Base-by-base conservation (phyloP, 306 rosid genomes). In the Ormosia emarginata region DNA sequence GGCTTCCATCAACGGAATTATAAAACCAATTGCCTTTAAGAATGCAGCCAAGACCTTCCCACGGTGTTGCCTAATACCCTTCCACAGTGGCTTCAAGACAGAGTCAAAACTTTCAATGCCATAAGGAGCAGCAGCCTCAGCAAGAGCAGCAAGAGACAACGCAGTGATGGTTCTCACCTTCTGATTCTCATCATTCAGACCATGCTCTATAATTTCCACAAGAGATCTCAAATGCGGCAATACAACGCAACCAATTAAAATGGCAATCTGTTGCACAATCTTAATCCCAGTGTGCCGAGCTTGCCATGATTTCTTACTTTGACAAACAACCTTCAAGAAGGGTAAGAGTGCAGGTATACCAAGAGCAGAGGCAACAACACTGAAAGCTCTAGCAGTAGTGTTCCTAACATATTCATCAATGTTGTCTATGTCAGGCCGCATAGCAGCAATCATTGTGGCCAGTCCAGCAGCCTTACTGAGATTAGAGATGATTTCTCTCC, bases 381-480 rank as follows among this genome's bases (percentile, higher is more conserved):
- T 91, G 83, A 91, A 91, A 68, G 93, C 96, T 77, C 96, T 85
- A 2, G 96, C 96, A 57, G 96, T 91, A 6, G 96, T 91, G 29
- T 90, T 91, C 79, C 96, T 90, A 46, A 91, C 96, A 69, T 91
- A 91, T 36, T 91, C 96, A 77, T 91, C 93, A 7, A 91, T 90
- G 79, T 91, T 91, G 74, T 91, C 96, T 18, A 91, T 91, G 79
- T 91, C 96, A 2, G 93, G 93, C 17, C 96, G 93, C 96, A 91
- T 91, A 7, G 96, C 93, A 8, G 96, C 96, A 74, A 91, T 91
- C 96, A 91, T 91, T 49, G 96, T 91, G 68, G 96, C 96, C 88
- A 91, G 82, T 39, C 96, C 96, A 70, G 96, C 96, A 4, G 96
- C 96, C 81, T 91, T 91, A 83, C 96, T 91, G 55, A 91, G 93